phyloP scores from a whole-genome alignment of 805 yeast genomes.

The Saccharomycopsis fodiens region DNA sequence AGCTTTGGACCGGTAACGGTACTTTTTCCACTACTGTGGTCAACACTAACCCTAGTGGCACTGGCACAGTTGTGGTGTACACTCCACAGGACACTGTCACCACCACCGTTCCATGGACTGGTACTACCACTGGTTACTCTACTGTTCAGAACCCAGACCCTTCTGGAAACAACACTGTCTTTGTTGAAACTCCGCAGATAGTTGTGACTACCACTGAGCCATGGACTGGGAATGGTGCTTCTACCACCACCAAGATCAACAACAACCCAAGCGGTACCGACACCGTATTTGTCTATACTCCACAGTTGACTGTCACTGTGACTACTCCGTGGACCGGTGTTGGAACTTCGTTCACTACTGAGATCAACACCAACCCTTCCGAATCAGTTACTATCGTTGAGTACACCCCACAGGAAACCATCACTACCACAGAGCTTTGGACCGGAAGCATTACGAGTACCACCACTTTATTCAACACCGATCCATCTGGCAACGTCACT shows the following conservation, averaged over 20 bases:
- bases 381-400: conserved; percentile 3
- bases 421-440: background rate
- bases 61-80: conserved; percentile 3
- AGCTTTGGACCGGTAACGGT: conserved; percentile 5
- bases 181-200: no score
- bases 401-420: conserved; percentile 1
- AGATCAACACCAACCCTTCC: background rate
- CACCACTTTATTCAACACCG: no score
- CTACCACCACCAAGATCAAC: conserved; percentile 1
- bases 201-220: conserved; percentile 14
- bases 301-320: background rate
- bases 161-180: no score
- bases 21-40: conserved; percentile 1
- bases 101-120: conserved; percentile 8
- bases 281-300: background rate
- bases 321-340: conserved; percentile 10
- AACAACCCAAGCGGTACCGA: background rate
- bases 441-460: no score
- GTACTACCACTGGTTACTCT: no score
- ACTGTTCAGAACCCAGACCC: no score
- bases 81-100: conserved; percentile 8
- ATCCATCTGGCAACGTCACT: no score
- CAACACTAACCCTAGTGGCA: background rate
- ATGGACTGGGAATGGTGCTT: conserved; percentile 5
- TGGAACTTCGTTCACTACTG: conserved; percentile 4